phyloP scores from a whole-genome alignment of 2,329 filamentous ascomycete genomes.

The Diplodia mutila region DNA sequence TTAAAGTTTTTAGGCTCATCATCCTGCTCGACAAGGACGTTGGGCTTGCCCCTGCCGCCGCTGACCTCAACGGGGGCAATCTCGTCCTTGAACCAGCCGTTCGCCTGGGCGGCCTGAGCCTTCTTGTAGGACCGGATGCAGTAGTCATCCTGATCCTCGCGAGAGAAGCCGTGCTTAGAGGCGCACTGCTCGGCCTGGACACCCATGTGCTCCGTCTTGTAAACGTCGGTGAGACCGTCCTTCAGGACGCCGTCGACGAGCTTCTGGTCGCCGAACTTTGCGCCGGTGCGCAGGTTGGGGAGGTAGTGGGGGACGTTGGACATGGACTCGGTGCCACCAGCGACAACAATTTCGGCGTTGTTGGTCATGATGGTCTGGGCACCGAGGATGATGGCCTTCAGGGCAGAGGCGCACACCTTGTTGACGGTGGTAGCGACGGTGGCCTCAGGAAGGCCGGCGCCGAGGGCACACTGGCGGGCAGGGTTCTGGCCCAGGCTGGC shows the following conservation, averaged over 20 bases:
- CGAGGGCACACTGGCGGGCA: slow-evolving; percentile 89
- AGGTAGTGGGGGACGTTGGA: slow-evolving; percentile 97
- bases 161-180: slow-evolving; percentile 75
- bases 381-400: slow-evolving; percentile 93
- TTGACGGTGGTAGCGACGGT: slow-evolving; percentile 92
- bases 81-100: slow-evolving; percentile 79
- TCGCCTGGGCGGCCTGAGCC: slow-evolving; percentile 82
- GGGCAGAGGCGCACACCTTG: slow-evolving; percentile 95
- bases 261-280: slow-evolving; percentile 91
- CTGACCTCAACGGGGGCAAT: slow-evolving; percentile 88
- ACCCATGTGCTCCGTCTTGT: slow-evolving; percentile 97
- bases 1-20: slow-evolving; percentile 91
- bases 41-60: slow-evolving; percentile 87
- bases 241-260: slow-evolving; percentile 90
- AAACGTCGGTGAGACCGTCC: slow-evolving; percentile 93
- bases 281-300: slow-evolving; percentile 79
- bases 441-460: slow-evolving; percentile 78
- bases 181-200: slow-evolving; percentile 91
- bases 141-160: slow-evolving; percentile 91
- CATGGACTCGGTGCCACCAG: slow-evolving; percentile 97
- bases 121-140: slow-evolving; percentile 94
- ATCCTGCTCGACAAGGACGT: slow-evolving; percentile 77
- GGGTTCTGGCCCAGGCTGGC: slow-evolving; percentile 93
- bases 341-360: slow-evolving; percentile 89
- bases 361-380: slow-evolving; percentile 98